Conservation (phyloP, 768 basidiomycete species). For the Hypholoma sublateritium region DNA sequence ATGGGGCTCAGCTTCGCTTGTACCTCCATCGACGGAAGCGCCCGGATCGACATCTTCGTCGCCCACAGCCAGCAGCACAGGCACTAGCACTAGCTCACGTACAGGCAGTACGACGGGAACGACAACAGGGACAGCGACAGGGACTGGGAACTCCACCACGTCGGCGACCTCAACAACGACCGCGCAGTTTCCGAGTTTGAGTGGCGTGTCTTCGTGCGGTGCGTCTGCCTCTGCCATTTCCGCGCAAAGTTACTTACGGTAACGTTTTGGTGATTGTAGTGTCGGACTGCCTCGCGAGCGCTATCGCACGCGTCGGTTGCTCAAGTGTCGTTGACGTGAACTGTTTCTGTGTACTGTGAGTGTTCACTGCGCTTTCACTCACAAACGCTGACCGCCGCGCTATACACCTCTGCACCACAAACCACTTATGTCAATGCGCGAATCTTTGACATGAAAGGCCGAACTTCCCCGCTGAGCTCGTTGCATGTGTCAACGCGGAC, state of each 20-base stretch:
- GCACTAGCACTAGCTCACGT: background rate
- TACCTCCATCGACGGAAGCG: background rate
- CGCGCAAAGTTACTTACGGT: background rate
- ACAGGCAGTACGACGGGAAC: background rate
- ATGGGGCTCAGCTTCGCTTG: background rate
- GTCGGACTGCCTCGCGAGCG: slow-evolving; percentile 40
- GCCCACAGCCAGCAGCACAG: background rate
- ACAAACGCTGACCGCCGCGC: background rate
- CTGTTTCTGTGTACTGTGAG: slow-evolving; percentile 47
- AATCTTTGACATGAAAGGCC: slow-evolving; percentile 15
- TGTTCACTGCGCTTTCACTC: background rate
- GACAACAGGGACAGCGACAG: background rate
- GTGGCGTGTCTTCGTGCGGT: slow-evolving; percentile 40
- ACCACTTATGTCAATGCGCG: no score
- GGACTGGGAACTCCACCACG: slow-evolving; percentile 8
- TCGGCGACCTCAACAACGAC: slow-evolving; percentile 30
- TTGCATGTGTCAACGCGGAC: slow-evolving; percentile 33
- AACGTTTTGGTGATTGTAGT: slow-evolving; percentile 28
- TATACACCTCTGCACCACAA: background rate
- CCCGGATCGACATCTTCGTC: background rate
- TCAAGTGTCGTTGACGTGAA: slow-evolving; percentile 43
- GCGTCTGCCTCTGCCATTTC: slow-evolving; percentile 1
- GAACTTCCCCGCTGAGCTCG: slow-evolving; percentile 34
- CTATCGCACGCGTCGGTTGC: slow-evolving; percentile 40
- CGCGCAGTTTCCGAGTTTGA: slow-evolving; percentile 37